phyloP scores from a whole-genome alignment of 1,284 basidiomycete species.

The Vanrija humicola region DNA sequence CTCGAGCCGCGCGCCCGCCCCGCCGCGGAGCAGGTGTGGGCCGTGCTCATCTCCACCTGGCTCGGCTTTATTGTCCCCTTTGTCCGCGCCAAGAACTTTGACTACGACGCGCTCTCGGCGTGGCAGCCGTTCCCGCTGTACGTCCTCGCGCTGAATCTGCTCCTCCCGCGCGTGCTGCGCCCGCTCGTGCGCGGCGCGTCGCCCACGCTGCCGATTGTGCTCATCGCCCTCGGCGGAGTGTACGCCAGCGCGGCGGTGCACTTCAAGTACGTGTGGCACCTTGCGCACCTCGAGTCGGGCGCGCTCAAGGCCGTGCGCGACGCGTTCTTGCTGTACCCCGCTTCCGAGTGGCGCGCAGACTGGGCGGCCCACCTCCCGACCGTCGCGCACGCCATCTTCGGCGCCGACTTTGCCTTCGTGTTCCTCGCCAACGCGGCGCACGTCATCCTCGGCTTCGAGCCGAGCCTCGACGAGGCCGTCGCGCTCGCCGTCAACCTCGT shows the following conservation, averaged over 20 bases:
- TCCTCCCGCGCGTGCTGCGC: conserved; percentile 9
- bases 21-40: conserved; percentile 10
- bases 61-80: conserved; percentile 8
- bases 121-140: conserved; percentile 14
- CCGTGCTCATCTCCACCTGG: conserved; percentile 7
- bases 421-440: not conserved
- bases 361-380: not conserved
- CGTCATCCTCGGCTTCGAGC: not conserved
- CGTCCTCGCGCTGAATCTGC: conserved; percentile 14
- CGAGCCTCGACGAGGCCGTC: not conserved
- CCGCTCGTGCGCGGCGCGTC: not conserved
- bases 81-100: not conserved
- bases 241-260: not conserved
- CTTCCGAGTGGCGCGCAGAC: not conserved
- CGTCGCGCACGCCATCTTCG: conserved; percentile 6
- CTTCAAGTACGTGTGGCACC: conserved; percentile 2
- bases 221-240: conserved; percentile 10
- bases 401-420: conserved; percentile 6
- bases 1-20: conserved; percentile 3
- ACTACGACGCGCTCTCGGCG: conserved; percentile 4
- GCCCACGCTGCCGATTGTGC: conserved; percentile 7
- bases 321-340: too few species aligned
- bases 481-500: not conserved
- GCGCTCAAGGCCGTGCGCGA: not conserved
- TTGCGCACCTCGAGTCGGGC: not conserved